Evolutionary conservation across 345 rosid species (phyloP), one percentile per base, ranked within the genome.

Genomic region (Bruguiera gymnorhiza): DNA sequence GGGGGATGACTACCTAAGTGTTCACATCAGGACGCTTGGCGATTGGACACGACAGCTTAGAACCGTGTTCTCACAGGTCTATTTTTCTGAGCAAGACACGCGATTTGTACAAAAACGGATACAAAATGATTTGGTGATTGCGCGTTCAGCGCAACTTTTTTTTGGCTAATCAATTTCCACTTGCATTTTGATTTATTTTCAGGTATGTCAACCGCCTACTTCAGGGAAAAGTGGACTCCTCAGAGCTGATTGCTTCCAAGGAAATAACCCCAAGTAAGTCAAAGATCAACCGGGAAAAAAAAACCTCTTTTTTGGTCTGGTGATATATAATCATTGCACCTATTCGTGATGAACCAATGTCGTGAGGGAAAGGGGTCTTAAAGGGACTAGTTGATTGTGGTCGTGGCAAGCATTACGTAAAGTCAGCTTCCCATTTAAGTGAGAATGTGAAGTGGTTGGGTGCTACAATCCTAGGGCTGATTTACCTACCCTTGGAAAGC

Each of bases 161-260:
- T 20, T 34, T 60, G 76, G 76, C 60, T 66, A 51, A 50, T 66
- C 19, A n/a, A 11, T 59, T 51, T 10, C 15, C 23, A 0, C 37
- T 18, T 26, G 13, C 10, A 2, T 11, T 18, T 65, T 69, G 60
- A 9, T 31, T 4, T 48, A 79, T 63, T 50, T 59, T 19, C 78
- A 90, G 97, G 87, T 79, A 19, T 88, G 97, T 62, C 86, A 79
- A 39, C 88, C 87, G 23, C 90, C 94, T 2, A 73, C 83, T 0
- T 75, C 70, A 29, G 94, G 92, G 30, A 81, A 68, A 16, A 90
- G 97, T 81, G 92, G 93, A 82, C 87, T 88, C 19, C 83, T 85
- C 0, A 82, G 89, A 77, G 88, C 89, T 19, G 93, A 90, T 63
- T 71, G 73, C 85, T 32, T 79, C 78, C 90, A 84, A 51, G 92